Conservation (phyloP, 805 yeast genomes). For the Jamesozyma jinghongensis region DNA sequence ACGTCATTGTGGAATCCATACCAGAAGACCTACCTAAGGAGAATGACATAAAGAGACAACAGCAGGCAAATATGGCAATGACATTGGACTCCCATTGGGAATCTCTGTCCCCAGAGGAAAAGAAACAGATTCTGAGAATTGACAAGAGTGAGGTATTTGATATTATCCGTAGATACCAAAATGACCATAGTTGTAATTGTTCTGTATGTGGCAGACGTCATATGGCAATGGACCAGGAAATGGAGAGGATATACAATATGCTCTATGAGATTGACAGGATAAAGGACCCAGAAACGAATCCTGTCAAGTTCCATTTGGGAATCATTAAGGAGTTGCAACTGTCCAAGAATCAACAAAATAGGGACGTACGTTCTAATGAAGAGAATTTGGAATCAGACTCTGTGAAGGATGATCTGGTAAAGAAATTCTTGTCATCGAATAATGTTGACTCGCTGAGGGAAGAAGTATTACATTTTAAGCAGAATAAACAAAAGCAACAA, state of each 20-base stretch:
- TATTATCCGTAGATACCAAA: slow-evolving; percentile 52
- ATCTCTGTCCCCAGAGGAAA: slow-evolving; percentile 48
- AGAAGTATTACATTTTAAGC: slow-evolving; percentile 29
- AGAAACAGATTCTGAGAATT: slow-evolving; percentile 51
- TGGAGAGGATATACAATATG: slow-evolving; percentile 62
- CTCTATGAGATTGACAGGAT: slow-evolving; percentile 46
- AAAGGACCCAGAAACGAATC: slow-evolving; percentile 26
- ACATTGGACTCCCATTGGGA: slow-evolving; percentile 47
- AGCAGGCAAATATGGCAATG: slow-evolving; percentile 16
- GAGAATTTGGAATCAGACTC: slow-evolving; percentile 5
- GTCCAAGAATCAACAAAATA: slow-evolving; percentile 9
- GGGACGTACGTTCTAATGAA: not conserved
- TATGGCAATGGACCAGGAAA: slow-evolving; percentile 61
- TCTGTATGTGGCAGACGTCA: slow-evolving; percentile 70
- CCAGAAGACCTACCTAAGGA: slow-evolving; percentile 15
- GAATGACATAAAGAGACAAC: slow-evolving; percentile 6
- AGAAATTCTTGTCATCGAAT: slow-evolving; percentile 18
- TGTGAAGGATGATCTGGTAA: slow-evolving; percentile 17
- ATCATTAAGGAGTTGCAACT: slow-evolving; percentile 29
- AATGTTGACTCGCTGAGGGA: slow-evolving; percentile 23
- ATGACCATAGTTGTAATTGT: slow-evolving; percentile 51
- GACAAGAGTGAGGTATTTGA: slow-evolving; percentile 63
- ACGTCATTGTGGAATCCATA: slow-evolving; percentile 54
- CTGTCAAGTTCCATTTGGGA: slow-evolving; percentile 27
- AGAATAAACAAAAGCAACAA: slow-evolving; percentile 20